Conservation (phyloP, 768 basidiomycete species). For the Rhizopogon vinicolor region DNA sequence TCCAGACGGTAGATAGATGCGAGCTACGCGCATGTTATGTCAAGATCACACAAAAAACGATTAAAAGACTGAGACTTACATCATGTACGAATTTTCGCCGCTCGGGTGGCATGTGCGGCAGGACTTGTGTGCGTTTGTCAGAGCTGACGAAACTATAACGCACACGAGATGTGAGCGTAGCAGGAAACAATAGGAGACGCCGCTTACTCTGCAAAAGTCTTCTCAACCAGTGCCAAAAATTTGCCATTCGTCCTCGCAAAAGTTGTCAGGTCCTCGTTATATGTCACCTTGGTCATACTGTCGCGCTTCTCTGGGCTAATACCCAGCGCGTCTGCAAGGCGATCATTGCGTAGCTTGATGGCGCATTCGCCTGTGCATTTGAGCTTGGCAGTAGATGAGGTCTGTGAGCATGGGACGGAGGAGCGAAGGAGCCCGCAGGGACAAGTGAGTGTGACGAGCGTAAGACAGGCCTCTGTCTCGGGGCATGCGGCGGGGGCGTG, state of each 20-base stretch:
- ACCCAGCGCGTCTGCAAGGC: conserved; percentile 87
- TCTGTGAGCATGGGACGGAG: conserved; percentile 66
- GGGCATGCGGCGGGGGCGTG: conserved; percentile 88
- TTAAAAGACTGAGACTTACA: conserved; percentile 34
- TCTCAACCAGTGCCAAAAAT: conserved; percentile 74
- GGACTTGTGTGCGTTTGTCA: conserved; percentile 61
- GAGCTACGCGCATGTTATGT: conserved; percentile 40
- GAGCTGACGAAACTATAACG: conserved; percentile 57
- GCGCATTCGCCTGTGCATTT: conserved; percentile 84
- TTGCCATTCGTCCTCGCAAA: conserved; percentile 58
- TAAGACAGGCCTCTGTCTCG: conserved; percentile 73
- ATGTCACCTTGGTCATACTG: conserved; percentile 37
- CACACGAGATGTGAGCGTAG: conserved; percentile 1
- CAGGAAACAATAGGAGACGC: conserved; percentile 16
- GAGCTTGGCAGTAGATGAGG: conserved; percentile 32
- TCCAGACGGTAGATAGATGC: conserved; percentile 80
- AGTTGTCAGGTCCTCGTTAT: conserved; percentile 55
- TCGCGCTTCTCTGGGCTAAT: conserved; percentile 57
- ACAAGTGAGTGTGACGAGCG: conserved; percentile 66
- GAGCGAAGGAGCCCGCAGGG: conserved; percentile 82
- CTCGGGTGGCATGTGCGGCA: conserved; percentile 78
- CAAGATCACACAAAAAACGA: background rate
- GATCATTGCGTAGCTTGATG: conserved; percentile 81
- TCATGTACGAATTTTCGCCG: conserved; percentile 82
- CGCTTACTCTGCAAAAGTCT: conserved; percentile 74